Base-by-base conservation (phyloP, 2,329 filamentous ascomycete genomes). In the Arthrobotrys musiformis region DNA sequence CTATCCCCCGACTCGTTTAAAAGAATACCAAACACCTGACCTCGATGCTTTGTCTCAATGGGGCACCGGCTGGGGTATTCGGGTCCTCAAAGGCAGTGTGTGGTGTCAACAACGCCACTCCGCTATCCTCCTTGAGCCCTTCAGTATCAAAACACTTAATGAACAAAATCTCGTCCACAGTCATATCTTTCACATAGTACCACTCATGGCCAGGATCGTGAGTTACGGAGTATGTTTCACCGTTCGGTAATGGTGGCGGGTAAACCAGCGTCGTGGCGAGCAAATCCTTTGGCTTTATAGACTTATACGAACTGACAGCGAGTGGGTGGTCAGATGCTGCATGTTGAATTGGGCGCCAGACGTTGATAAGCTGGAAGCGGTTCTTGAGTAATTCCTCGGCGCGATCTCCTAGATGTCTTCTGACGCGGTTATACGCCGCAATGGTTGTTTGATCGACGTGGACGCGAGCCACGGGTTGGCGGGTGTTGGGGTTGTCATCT, bases 11-110 rank as follows among this genome's bases (percentile, higher is more conserved):
- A 5, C 19, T n/a, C 13, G 9, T 37, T 46, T 42, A 70, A 56
- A 70, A 70, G 30, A 77, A 77, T 17, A 97, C 91, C 83, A 97
- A 85, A 37, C 92, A 90, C 80, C 94, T 87, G 15, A 97, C 92
- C 84, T 97, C 94, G 82, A 97, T 97, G 82, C 93, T 97, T 86
- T 97, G 92, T 79, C 93, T 87, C 0, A 88, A 88, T 79, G 90
- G 89, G 3, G 91, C 92, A 52, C 90, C 91, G 17, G 86, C 84
- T 1, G 89, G 88, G 0, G 91, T 93, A 75, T 90, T 85, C 1
- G 92, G 90, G 82, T 97, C 91, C 42, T 87, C 85, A 83, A 97
- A 97, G 0, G 93, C 93, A 8, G 90, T 90, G 84, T 96, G 93
- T 13, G 93, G 90, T 33, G 85, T 61, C 63, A 72, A 37, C 28